These are phyloP conservation scores for Populus euphratica DNA, from an alignment of 345 rosid species.

Conservation along the genomic window DNA sequence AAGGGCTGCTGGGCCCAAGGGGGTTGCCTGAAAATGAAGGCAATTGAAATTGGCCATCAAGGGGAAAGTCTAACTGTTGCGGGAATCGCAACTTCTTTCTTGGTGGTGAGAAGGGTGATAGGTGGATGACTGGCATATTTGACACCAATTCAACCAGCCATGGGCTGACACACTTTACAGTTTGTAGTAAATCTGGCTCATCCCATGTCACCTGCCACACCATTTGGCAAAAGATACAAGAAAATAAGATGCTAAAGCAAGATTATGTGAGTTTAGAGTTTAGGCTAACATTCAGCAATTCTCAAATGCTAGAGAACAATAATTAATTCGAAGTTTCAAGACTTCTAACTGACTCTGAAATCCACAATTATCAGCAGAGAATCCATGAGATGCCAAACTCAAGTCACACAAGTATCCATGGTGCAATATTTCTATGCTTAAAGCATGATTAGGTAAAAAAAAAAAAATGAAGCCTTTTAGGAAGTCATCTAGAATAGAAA, in stretches of 20 bases:
- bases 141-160: conserved; percentile 94
- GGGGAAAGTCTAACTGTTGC: conserved; percentile 50
- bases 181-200: conserved; percentile 93
- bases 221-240: background rate
- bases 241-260: background rate
- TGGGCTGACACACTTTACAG: conserved; percentile 84
- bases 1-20: conserved; percentile 55
- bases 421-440: background rate
- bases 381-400: background rate
- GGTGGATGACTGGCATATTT: conserved; percentile 61
- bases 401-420: background rate
- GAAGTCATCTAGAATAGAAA: background rate
- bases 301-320: background rate
- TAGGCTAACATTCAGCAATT: background rate
- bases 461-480: background rate
- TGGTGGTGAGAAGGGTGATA: conserved; percentile 76
- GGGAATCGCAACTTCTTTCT: conserved; percentile 80
- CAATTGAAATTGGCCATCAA: conserved; percentile 48
- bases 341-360: background rate
- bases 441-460: background rate
- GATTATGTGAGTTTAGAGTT: background rate
- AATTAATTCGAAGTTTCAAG: background rate
- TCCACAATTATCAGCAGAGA: background rate
- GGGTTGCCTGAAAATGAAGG: conserved; percentile 69
- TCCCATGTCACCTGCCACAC: conserved; percentile 82